Evolutionary conservation across 192 early-diverging fungal genomes (phyloP), one percentile per base, ranked within the genome.

Genomic region (Coemansia sp.): DNA sequence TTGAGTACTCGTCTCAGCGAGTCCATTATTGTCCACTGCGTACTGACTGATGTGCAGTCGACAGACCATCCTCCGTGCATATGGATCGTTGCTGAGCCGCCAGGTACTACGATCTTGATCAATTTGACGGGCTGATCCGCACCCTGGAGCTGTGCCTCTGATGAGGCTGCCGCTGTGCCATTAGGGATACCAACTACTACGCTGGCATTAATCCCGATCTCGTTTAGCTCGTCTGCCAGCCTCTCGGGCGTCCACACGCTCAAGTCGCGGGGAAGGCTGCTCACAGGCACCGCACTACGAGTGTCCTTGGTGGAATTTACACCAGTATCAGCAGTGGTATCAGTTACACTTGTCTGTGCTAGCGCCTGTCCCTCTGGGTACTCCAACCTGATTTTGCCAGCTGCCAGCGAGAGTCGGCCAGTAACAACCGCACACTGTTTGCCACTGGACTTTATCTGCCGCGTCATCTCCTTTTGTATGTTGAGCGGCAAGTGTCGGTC

Each of bases 401-500:
- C 71, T 1, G 77, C 70, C 20, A 84, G 71, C 20, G 73, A 62
- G 22, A 84, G 55, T 33, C 20, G 63, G 1, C 81, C 81, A 5
- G 71, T 64, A 3, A 84, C 74, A 34, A 84, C 50, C 0, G 77
- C 76, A 27, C 76, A 78, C 66, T 79, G 81, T 71, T 79, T 79
- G 22, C 77, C 77, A n/a, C 40, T 58, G 47, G 60, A 65, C 55
- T 62, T 60, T 58, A 84, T 70, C 52, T 70, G 71, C 31, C 49
- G 66, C 31, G 81, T 60, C 81, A 84, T 73, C 43, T 79, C 81
- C 65, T 61, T 53, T 49, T 84, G 76, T 27, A 84, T 74, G 49
- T 65, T 70, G 38, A 84, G 69, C 31, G 81, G 81, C 70, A 84
- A 34, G 29, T 84, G 81, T 5, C 81, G 70, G 63, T 84, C 81